Conservation (phyloP, 208 protist genomes). For the Acanthamoeba lenticulata region DNA sequence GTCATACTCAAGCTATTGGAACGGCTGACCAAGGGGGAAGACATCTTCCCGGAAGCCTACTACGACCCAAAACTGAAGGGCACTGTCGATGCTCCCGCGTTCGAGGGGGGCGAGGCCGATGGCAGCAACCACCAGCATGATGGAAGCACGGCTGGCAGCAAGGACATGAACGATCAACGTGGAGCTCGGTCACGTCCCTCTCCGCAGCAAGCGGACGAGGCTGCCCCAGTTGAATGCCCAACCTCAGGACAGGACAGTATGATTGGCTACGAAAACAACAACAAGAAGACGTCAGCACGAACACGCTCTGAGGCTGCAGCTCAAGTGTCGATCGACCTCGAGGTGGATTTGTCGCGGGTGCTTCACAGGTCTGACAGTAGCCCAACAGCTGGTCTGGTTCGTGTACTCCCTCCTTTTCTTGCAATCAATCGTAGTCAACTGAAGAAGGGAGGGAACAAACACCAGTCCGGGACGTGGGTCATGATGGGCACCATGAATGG, state of each 20-base stretch:
- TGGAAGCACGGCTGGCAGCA: not conserved
- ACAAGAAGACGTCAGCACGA: no score
- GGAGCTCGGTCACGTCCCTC: no score
- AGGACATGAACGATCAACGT: not conserved
- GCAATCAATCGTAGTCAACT: not conserved
- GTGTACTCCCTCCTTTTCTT: not conserved
- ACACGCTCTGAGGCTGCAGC: no score
- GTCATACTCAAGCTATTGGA: not conserved
- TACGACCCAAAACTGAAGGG: not conserved
- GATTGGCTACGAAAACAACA: no score
- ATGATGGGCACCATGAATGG: not conserved
- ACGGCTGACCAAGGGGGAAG: not conserved
- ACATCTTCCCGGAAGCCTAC: not conserved
- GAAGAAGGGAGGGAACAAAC: not conserved
- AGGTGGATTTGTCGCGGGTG: not conserved
- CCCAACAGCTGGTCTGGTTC: not conserved
- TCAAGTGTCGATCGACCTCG: no score
- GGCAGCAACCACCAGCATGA: not conserved
- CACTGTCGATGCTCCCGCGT: not conserved
- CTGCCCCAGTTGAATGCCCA: no score
- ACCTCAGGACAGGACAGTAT: no score
- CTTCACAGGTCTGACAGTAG: not conserved
- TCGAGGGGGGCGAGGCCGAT: not conserved
- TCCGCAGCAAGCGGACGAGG: no score
- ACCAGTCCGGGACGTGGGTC: not conserved